Conservation (phyloP, 2,329 filamentous ascomycete genomes). For the Clonostachys rhizophaga region DNA sequence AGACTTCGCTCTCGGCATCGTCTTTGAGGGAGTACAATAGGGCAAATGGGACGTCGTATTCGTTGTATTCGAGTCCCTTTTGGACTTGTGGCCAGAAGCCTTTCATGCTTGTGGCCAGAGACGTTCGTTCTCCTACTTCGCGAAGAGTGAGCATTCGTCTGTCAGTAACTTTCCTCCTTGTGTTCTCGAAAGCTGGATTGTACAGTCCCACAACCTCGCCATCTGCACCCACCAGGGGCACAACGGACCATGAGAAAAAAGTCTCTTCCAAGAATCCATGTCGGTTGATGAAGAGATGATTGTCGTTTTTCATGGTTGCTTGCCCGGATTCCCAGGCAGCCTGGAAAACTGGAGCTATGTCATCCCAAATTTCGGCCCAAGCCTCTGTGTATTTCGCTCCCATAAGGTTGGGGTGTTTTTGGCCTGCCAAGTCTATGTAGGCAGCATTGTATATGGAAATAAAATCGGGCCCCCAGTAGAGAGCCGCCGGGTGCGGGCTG, state of each 20-base stretch:
- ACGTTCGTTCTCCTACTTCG: slow-evolving; percentile 72
- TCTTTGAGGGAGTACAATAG: slow-evolving; percentile 73
- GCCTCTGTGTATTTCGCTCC: slow-evolving; percentile 64
- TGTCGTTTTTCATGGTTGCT: slow-evolving; percentile 81
- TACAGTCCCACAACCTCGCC: slow-evolving; percentile 73
- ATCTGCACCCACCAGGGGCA: slow-evolving; percentile 70
- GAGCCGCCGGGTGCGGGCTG: slow-evolving; percentile 67
- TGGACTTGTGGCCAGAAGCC: slow-evolving; percentile 70
- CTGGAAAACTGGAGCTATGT: slow-evolving; percentile 63
- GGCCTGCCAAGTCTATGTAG: slow-evolving; percentile 65
- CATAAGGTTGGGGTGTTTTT: slow-evolving; percentile 75
- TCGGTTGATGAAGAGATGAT: slow-evolving; percentile 68
- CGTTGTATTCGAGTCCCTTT: slow-evolving; percentile 66
- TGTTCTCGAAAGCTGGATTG: slow-evolving; percentile 80
- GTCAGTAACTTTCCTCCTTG: slow-evolving; percentile 71
- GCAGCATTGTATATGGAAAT: slow-evolving; percentile 70
- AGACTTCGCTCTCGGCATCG: slow-evolving; percentile 65
- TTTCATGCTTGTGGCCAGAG: slow-evolving; percentile 66
- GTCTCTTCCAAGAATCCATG: slow-evolving; percentile 71
- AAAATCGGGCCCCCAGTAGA: slow-evolving; percentile 74
- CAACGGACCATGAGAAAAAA: slow-evolving; percentile 79
- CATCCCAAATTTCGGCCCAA: slow-evolving; percentile 73
- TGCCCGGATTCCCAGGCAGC: slow-evolving; percentile 66
- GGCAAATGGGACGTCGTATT: slow-evolving; percentile 71
- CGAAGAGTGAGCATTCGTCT: slow-evolving; percentile 74